Evolutionary conservation across 805 yeast genomes (phyloP), one percentile per base, ranked within the genome.

Genomic region (Saturnispora sanitii): DNA sequence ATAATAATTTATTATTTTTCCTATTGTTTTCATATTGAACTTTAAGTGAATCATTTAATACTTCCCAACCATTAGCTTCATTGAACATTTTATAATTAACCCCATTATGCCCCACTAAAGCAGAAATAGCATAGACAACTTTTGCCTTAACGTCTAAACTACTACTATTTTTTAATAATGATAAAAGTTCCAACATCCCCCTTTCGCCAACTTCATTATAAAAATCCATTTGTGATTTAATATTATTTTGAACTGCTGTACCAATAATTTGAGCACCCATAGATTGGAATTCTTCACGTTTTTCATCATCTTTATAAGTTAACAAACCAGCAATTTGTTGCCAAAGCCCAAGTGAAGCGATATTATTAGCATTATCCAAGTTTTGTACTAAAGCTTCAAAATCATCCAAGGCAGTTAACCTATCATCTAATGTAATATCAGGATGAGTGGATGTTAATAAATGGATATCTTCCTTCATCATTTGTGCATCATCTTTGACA

Each of bases 361-460:
- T 79, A 53, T 86, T 86, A 61, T 90, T 88, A 19, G 97, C 97
- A 58, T 92, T 92, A 60, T 92, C 97, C 45, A 90, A 61, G 53
- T 87, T 87, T 56, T 90, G 97, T 37, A 92, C 80, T 38, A 90
- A 66, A 90, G 88, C 86, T 58, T 90, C 96, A 53, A 90, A 82
- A 57, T 86, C 85, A 49, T 90, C 96, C 45, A 87, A 72, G 0
- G 96, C 95, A 7, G 74, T 72, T 38, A 79, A 66, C 51, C 81
- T 82, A 50, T 70, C 70, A 31, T 82, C 90, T 18, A 73, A 50
- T 6, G 71, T 71, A 3, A 77, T 75, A 36, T 77, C 81, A 6
- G 75, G 72, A 21, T 47, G 44, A 21, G 35, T 28, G 51, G 74
- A 67, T 2, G 62, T 54, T 4, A 82, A 75, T 8, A 82, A 77